Conservation (phyloP, 148 eudicot species). For the Dianthus caryophyllus region DNA sequence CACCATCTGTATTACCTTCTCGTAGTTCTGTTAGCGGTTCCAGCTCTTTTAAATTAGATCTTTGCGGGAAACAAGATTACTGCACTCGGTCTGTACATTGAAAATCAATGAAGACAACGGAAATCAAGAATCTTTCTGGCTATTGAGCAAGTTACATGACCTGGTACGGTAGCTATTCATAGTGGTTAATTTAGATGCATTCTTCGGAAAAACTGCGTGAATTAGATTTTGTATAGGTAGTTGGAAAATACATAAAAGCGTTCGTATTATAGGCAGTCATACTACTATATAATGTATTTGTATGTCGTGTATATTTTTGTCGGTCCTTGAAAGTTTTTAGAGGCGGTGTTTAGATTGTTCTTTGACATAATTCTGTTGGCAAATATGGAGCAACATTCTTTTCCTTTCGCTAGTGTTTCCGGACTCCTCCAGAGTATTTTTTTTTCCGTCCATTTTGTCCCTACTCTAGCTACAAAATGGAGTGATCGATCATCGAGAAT, state of each 20-base stretch:
- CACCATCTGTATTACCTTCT: slow-evolving; percentile 12
- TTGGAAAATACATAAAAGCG: slow-evolving; percentile 11
- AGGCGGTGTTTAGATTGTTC: neutral
- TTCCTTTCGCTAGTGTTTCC: neutral
- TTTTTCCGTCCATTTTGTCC: no score
- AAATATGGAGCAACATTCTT: neutral
- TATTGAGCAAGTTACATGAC: slow-evolving; percentile 4
- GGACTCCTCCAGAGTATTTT: no score
- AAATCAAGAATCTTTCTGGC: neutral
- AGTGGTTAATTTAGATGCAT: slow-evolving; percentile 5
- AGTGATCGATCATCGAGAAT: no score
- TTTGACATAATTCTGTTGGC: neutral
- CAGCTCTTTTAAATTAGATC: slow-evolving; percentile 5
- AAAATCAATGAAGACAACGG: neutral
- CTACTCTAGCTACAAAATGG: no score
- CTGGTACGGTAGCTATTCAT: neutral
- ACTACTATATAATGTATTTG: slow-evolving; percentile 1
- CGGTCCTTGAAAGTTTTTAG: neutral
- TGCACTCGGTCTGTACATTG: slow-evolving; percentile 18
- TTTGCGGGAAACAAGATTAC: neutral
- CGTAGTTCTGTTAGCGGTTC: slow-evolving; percentile 12
- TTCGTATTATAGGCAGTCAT: slow-evolving; percentile 13
- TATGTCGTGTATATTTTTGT: slow-evolving; percentile 19
- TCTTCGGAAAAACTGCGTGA: neutral
- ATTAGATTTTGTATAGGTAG: slow-evolving; percentile 26